Evolutionary conservation across 306 rosid genomes (phyloP).

Genomic region (Malus sylvestris): DNA sequence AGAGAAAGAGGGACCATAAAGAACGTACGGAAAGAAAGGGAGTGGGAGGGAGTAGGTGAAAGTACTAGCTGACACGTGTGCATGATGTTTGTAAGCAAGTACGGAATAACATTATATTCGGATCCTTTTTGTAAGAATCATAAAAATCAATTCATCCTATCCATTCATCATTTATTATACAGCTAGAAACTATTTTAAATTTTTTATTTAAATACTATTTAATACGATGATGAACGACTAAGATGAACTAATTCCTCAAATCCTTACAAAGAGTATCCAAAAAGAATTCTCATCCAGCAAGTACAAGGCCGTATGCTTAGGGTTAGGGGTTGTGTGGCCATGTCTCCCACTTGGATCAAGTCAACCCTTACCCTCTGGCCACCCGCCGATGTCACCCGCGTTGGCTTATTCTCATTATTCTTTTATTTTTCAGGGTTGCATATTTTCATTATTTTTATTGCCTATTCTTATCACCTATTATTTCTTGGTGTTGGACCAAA

Average conservation of each 20-base stretch:
- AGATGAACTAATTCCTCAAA: no score
- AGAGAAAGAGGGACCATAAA: not conserved
- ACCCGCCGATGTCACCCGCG: conserved; percentile 9
- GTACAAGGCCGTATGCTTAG: conserved; percentile 41
- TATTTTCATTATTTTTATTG: not conserved
- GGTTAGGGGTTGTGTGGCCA: conserved; percentile 29
- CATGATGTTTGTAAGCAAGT: conserved; percentile 9
- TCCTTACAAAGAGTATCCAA: no score
- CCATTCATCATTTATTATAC: accelerated
- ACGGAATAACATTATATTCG: no score
- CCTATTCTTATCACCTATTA: not conserved
- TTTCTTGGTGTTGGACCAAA: not conserved
- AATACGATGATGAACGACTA: no score
- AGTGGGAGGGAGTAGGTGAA: conserved; percentile 9
- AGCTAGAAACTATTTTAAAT: no score
- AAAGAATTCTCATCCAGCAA: not conserved
- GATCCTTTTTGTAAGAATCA: no score
- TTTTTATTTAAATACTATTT: no score
- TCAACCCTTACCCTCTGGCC: conserved; percentile 24
- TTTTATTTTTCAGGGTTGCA: not conserved
- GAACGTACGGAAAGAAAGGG: conserved; percentile 12
- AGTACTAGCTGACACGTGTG: no score
- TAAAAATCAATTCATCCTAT: no score
- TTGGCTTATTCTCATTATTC: not conserved
- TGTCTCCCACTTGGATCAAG: conserved; percentile 23